Base-by-base conservation (phyloP, 2,329 filamentous ascomycete genomes). In the Apiospora arundinis region DNA sequence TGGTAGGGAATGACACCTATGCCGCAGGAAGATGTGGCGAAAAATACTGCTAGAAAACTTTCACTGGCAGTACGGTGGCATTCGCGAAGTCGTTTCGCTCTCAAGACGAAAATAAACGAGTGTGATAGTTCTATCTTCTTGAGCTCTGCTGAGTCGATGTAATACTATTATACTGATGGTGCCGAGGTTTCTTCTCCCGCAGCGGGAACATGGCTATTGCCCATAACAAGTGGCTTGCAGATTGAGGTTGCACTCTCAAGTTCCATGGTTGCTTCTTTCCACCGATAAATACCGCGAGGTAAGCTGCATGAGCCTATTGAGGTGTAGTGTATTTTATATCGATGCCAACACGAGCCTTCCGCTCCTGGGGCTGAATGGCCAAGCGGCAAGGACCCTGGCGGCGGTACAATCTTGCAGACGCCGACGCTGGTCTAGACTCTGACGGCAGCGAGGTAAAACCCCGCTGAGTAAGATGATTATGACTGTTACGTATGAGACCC, bases 181-280 rank as follows among this genome's bases (percentile, higher is more conserved):
- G 56, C 18, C 18, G 21, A 63, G 25, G 56, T 8, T n/a, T 21
- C 7, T 18, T 63, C 18, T 4, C 56, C 32, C 56, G 16, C 32
- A 9, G n/a, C 16, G 28, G 28, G 16, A 32, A 6, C 28, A n/a
- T 12, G 16, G 28, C 21, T 40, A 7, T 63, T 63, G 11, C 32
- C 18, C 11, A 63, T n/a, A 32, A 32, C 28, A 28, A 40, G 37
- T 9, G 28, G 32, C 56, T 63, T 63, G 28, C 56, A 40, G 56
- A 40, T 14, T n/a, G 18, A 37, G 56, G 32, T 63, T 40, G 18
- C 32, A 40, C 21, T 40, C 40, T 40, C 8, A 16, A 1, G 32
- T 63, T 63, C 18, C 28, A 11, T 5, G n/a, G n/a, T 63, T 63
- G 56, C 56, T 63, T 63, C 32, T 63, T 63, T 28, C 56, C 40